These are phyloP conservation scores for Sporothrix brunneoviolacea DNA, from an alignment of 2,329 filamentous ascomycete genomes.

Conservation along the genomic window DNA sequence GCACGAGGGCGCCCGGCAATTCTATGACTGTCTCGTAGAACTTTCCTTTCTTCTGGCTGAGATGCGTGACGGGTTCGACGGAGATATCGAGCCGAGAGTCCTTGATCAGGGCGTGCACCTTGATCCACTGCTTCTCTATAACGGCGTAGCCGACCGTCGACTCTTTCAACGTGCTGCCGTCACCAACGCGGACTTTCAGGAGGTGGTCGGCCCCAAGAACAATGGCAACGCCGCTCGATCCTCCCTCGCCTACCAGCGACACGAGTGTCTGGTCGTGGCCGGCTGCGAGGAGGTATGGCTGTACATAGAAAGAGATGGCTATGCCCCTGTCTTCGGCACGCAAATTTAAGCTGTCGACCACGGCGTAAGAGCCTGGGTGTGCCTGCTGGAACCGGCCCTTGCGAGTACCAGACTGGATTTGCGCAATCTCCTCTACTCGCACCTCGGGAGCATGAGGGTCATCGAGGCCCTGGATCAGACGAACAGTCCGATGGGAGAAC, in stretches of 20 bases:
- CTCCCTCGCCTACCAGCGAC: background rate
- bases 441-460: background rate
- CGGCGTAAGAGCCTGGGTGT: background rate
- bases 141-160: background rate
- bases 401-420: background rate
- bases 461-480: background rate
- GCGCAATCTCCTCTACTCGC: background rate
- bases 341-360: no score
- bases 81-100: background rate
- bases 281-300: background rate
- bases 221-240: background rate
- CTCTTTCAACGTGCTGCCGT: background rate
- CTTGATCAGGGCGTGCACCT: background rate
- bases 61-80: background rate
- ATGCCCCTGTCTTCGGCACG: no score
- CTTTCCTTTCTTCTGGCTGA: no score
- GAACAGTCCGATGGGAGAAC: background rate
- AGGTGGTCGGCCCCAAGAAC: background rate
- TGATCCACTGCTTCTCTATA: background rate
- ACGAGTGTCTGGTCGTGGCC: background rate
- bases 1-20: no score
- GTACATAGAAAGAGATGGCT: background rate
- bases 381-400: background rate
- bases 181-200: background rate
- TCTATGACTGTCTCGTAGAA: no score